Evolutionary conservation across 2,329 filamentous ascomycete genomes (phyloP).

Genomic region (Lachnellula cervina): DNA sequence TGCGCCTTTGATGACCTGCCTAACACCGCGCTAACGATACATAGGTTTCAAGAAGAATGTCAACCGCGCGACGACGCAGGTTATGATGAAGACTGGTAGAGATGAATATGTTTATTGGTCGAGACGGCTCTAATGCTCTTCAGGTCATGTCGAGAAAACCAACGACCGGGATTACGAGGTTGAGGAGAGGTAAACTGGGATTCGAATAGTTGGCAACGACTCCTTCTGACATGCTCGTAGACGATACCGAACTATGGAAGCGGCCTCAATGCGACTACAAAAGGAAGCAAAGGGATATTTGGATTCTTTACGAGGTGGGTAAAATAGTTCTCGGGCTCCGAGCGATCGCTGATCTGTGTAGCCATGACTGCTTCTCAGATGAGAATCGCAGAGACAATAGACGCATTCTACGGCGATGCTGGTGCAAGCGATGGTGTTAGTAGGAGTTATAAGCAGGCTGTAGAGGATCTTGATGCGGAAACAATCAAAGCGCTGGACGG

Average conservation of each 20-base stretch:
- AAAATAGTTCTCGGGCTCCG: neutral
- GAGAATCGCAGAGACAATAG: slow-evolving; percentile 98
- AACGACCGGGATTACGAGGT: slow-evolving; percentile 99
- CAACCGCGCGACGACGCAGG: slow-evolving; percentile 97
- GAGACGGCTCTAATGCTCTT: slow-evolving; percentile 1
- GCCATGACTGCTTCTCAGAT: slow-evolving; percentile 99
- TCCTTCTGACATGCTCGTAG: slow-evolving; percentile 39
- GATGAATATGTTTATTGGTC: slow-evolving; percentile 1
- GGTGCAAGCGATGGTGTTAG: slow-evolving; percentile 93
- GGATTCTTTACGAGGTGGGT: slow-evolving; percentile 80
- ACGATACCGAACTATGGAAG: slow-evolving; percentile 96
- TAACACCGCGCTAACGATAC: slow-evolving; percentile 22
- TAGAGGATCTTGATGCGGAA: slow-evolving; percentile 94
- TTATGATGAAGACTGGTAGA: slow-evolving; percentile 98
- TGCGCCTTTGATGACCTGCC: neutral
- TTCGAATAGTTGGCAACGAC: neutral
- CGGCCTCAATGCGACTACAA: slow-evolving; percentile 83
- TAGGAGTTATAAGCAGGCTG: slow-evolving; percentile 95
- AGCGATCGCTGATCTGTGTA: slow-evolving; percentile 32
- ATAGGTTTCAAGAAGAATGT: slow-evolving; percentile 92
- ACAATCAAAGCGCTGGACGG: slow-evolving; percentile 98
- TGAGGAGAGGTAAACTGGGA: slow-evolving; percentile 67
- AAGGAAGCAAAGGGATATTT: slow-evolving; percentile 98
- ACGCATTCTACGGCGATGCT: slow-evolving; percentile 96
- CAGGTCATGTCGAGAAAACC: slow-evolving; percentile 94